Evolutionary conservation across 768 basidiomycete genomes (phyloP).

Genomic region (Auricularia auricula-judae): DNA sequence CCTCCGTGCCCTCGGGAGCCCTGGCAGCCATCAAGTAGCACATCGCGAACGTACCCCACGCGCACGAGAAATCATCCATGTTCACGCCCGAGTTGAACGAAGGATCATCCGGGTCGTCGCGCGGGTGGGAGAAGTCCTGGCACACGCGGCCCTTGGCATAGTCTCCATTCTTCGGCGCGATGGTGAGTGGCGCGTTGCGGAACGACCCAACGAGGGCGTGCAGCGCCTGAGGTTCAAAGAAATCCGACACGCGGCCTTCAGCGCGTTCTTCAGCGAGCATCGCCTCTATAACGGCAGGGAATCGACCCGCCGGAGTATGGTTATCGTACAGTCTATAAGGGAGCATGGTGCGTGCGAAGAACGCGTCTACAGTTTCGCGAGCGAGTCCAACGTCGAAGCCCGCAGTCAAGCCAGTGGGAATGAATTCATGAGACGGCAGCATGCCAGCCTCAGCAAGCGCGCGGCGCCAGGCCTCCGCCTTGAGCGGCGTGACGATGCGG

Average conservation of each 20-base stretch:
- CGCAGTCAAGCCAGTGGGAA: not conserved
- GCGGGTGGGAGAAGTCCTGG: constrained; percentile 24
- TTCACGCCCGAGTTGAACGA: constrained; percentile 16
- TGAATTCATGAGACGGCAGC: not conserved
- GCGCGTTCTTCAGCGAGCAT: not conserved
- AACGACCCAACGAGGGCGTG: not conserved
- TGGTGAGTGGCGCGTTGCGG: not conserved
- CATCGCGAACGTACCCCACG: constrained; percentile 10
- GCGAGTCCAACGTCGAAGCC: not conserved
- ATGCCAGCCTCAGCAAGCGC: not conserved
- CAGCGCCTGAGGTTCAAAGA: not conserved
- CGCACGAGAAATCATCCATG: constrained; percentile 13
- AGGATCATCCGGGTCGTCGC: constrained; percentile 4
- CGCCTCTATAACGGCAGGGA: not conserved
- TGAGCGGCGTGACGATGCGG: not conserved
- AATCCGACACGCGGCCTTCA: not conserved
- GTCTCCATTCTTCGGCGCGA: not conserved
- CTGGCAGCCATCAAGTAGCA: constrained; percentile 5
- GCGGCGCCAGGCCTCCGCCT: not conserved
- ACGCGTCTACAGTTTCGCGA: not conserved
- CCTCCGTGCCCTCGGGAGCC: constrained; percentile 7
- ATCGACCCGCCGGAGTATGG: not conserved
- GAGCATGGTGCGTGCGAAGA: not conserved
- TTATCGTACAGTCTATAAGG: not conserved
- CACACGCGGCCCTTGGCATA: not conserved